Base-by-base conservation (phyloP, 306 rosid genomes). In the Prunus mongolica region DNA sequence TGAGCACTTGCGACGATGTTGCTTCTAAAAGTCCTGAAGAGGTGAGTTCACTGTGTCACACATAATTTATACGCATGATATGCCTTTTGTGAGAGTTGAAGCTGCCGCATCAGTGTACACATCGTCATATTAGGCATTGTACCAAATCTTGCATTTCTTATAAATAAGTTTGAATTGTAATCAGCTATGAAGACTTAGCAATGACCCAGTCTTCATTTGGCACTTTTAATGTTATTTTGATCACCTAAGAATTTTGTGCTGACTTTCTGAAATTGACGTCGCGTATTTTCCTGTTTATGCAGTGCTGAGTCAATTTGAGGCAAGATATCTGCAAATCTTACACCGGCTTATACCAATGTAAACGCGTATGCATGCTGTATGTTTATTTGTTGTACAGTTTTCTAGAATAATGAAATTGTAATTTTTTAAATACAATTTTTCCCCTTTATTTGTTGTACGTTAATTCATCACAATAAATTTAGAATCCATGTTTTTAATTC, bases 1-100 rank as follows among this genome's bases (percentile, higher is more conserved):
- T 95, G 80, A 95, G 96, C 82, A 80, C 83, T 55, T 90, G 61
- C 38, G 86, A 82, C 80, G 92, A 88, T 78, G 86, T 86, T 90
- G 67, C 75, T 84, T 76, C 24, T 73, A 55, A 24, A 44, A 83
- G 51, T 44, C 55, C 56, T 32, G 70, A 73, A 66, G 79, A 79
- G 85, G 90, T 75, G 77, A 75, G 84, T 74, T 80, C 71, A 38
- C 32, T 66, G 57, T 73, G 34, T 38, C 47, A 32, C 49, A 12
- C 51, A 47, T 47, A 47, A 12, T 47, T 2, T 12, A 60, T 25
- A 22, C 9, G 65, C 65, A 60, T 12, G 18, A 25, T 25, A 5
- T 4, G 65, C 51, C 15, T 12, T 15, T 15, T 47, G 12, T 16
- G 3, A 10, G 52, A 47, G 52, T 47, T 47, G 52, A 47, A 47